Evolutionary conservation across 441 rosid genomes (phyloP).

Genomic region (Jatropha podagrica): DNA sequence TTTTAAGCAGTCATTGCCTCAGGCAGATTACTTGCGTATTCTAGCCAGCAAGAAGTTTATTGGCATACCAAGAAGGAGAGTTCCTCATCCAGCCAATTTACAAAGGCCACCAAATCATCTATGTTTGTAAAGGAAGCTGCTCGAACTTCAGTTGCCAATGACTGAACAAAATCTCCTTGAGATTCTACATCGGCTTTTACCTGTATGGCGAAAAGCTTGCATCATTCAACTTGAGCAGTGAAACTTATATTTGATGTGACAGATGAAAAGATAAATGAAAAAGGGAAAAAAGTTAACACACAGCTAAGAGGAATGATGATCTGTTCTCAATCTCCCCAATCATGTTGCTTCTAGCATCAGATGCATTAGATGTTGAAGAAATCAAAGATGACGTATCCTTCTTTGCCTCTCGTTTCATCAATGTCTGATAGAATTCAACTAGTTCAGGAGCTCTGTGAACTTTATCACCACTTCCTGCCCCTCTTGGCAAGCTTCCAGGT

Average conservation of each 20-base stretch:
- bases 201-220: conserved; percentile 40
- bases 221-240: conserved; percentile 18
- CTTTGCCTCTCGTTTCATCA: conserved; percentile 97
- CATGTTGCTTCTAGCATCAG: conserved; percentile 89
- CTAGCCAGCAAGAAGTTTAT: conserved; percentile 11
- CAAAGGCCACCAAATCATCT: conserved; percentile 87
- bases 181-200: conserved; percentile 98
- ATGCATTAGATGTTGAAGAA: conserved; percentile 60
- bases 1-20: conserved; percentile 4
- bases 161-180: conserved; percentile 97
- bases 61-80: conserved; percentile 88
- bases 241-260: conserved; percentile 3
- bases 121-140: conserved; percentile 70
- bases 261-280: conserved; percentile 13
- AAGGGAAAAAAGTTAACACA: conserved; percentile 32
- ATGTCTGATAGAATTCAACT: conserved; percentile 87
- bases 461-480: conserved; percentile 69
- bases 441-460: conserved; percentile 95
- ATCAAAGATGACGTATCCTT: conserved; percentile 69
- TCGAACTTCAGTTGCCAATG: conserved; percentile 84
- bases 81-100: conserved; percentile 98
- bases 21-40: conserved; percentile 15
- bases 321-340: conserved; percentile 93
- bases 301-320: conserved; percentile 95
- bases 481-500: conserved; percentile 81